Base-by-base conservation (phyloP, 2,329 filamentous ascomycete genomes). In the Calycina marina region DNA sequence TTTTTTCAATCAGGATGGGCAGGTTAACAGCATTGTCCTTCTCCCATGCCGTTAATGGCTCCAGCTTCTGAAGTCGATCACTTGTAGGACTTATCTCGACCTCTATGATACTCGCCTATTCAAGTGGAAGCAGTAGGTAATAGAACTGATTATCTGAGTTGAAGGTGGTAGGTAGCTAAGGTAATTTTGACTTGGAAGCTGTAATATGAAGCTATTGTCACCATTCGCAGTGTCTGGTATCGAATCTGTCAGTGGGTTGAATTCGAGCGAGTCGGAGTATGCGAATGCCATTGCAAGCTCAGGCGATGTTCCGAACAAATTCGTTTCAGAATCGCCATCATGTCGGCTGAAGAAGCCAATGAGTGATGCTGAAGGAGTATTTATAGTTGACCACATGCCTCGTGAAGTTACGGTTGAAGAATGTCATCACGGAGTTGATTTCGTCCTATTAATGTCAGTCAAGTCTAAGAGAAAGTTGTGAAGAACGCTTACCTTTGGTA, bases 231-330 rank as follows among this genome's bases (percentile, higher is more conserved):
- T n/a, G n/a, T n/a, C n/a, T n/a, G n/a, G n/a, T 5, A 54, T 41
- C 1, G 41, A 36, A 22, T 55, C 52, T 11, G 38, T 47, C 2
- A 39, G 31, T 1, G 52, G 52, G 27, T 57, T 51, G 32, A 55
- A 52, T 9, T 39, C 37, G 25, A 62, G 50, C 3, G 49, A 39
- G 22, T 57, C 59, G 11, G 56, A 54, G 40, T 57, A 56, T 28
- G 53, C 54, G 46, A 59, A 47, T 18, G 55, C 58, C 8, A 59
- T 58, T 14, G 59, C 60, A 33, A 64, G 48, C 35, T 64, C 60
- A 13, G 61, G 60, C 3, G 60, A 63, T 11, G 60, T 57, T 28
- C 64, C 57, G 39, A 65, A 65, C 1, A 60, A 61, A 44, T 62
- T 60, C 0, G 61, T 65, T 16, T 57, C 60, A 2, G 61, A 52